Evolutionary conservation across 148 eudicot genomes (phyloP).

Genomic region (Vaccinium myrtillus): DNA sequence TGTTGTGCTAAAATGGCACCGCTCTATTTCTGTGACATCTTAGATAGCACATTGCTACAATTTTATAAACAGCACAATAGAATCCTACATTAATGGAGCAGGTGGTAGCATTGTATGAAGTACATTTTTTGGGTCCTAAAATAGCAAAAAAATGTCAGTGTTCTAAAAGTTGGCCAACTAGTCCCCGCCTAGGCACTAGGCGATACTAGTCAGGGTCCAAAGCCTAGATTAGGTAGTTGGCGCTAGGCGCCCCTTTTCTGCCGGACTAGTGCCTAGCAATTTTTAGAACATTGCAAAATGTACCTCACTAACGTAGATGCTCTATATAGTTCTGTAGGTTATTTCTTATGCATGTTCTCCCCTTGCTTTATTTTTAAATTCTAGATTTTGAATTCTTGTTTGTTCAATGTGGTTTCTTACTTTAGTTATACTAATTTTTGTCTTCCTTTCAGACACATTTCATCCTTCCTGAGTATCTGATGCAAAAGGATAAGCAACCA

Average conservation of each 20-base stretch:
- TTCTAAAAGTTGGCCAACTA: too few species aligned
- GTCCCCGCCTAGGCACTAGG: too few species aligned
- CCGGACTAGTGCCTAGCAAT: too few species aligned
- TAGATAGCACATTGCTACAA: background rate
- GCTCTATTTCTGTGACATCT: background rate
- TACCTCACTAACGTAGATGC: background rate
- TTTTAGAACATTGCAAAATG: background rate
- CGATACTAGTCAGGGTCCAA: too few species aligned
- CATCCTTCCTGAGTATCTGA: slow-evolving; percentile 79
- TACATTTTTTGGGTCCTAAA: background rate
- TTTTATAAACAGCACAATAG: background rate
- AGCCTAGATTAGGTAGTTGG: too few species aligned
- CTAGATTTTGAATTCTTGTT: background rate
- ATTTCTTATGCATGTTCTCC: slow-evolving; percentile 1
- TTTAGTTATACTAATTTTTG: background rate
- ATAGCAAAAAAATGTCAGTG: background rate
- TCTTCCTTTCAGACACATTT: slow-evolving; percentile 59
- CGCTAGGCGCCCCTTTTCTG: too few species aligned
- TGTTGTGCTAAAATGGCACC: background rate
- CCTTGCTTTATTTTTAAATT: background rate
- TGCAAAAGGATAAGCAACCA: slow-evolving; percentile 65
- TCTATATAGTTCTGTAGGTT: background rate
- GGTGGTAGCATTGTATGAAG: background rate
- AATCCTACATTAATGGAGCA: background rate
- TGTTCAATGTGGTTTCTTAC: background rate